phyloP scores from a whole-genome alignment of 441 rosid genomes.

The Breynia disticha region DNA sequence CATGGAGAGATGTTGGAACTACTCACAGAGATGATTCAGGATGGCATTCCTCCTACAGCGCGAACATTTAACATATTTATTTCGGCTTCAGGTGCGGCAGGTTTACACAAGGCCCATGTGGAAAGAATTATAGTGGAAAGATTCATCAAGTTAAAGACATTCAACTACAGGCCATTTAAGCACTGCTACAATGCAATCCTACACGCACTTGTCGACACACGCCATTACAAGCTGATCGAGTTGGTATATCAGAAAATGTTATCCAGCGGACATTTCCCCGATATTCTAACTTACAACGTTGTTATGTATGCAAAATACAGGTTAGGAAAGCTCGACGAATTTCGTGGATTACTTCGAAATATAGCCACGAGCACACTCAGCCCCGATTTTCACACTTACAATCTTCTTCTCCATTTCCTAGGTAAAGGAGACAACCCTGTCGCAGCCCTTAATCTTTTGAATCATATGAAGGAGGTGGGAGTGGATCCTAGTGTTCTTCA shows the following conservation, averaged over 20 bases:
- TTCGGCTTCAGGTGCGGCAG: constrained; percentile 69
- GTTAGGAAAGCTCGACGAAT: constrained; percentile 55
- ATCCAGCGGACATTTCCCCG: constrained; percentile 48
- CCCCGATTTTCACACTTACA: constrained; percentile 82
- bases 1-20: constrained; percentile 87
- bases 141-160: constrained; percentile 65
- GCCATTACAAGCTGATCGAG: constrained; percentile 74
- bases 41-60: constrained; percentile 72
- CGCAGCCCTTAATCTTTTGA: constrained; percentile 65
- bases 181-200: constrained; percentile 77
- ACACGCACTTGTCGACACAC: constrained; percentile 40
- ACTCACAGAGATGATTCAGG: constrained; percentile 78
- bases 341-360: constrained; percentile 66
- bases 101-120: constrained; percentile 53
- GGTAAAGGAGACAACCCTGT: constrained; percentile 74
- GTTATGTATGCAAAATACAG: constrained; percentile 65
- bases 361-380: constrained; percentile 51
- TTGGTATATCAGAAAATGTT: constrained; percentile 82
- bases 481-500: constrained; percentile 58
- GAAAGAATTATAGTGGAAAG: constrained; percentile 62
- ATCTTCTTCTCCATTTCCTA: constrained; percentile 70
- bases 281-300: constrained; percentile 62
- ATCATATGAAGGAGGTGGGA: constrained; percentile 74
- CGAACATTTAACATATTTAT: constrained; percentile 71
- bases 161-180: constrained; percentile 68